Evolutionary conservation across 345 rosid genomes (phyloP).

Genomic region (Firmiana major): DNA sequence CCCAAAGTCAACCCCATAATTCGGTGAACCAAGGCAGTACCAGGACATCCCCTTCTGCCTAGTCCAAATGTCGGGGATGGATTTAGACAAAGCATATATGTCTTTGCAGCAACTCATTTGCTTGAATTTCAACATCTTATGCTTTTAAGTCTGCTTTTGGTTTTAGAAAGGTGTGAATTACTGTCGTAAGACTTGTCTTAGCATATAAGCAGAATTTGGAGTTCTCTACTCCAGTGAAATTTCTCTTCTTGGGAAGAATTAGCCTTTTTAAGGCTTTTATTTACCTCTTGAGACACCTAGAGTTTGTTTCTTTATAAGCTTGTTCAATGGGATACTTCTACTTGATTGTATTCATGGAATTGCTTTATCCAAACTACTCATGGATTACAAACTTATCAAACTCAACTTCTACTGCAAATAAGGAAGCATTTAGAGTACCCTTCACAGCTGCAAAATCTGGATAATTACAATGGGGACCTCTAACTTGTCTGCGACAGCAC

Average conservation of each 20-base stretch:
- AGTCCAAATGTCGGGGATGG: neutral
- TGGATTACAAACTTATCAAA: slow-evolving; percentile 57
- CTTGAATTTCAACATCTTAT: slow-evolving; percentile 1
- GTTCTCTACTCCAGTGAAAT: neutral
- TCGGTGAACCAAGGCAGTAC: no score
- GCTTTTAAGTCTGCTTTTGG: neutral
- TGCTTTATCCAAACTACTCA: slow-evolving; percentile 37
- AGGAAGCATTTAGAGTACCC: slow-evolving; percentile 90
- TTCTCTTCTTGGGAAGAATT: neutral
- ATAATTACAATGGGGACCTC: slow-evolving; percentile 56
- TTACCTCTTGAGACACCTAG: slow-evolving; percentile 7
- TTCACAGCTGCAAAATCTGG: slow-evolving; percentile 53
- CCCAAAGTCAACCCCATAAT: no score
- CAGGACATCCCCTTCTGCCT: no score
- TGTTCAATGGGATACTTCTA: slow-evolving; percentile 36
- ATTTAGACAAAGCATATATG: neutral
- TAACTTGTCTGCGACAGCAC: slow-evolving; percentile 54
- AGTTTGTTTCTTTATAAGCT: neutral
- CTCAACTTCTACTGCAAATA: slow-evolving; percentile 63
- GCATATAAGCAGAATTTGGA: slow-evolving; percentile 5
- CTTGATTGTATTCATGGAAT: slow-evolving; percentile 39
- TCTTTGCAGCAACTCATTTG: slow-evolving; percentile 6
- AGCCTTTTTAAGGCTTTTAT: slow-evolving; percentile 22
- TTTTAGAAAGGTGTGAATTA: slow-evolving; percentile 1
- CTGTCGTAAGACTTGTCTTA: neutral